Evolutionary conservation across 208 protist species (phyloP).

Genomic region (Crithidia acanthocephali): DNA sequence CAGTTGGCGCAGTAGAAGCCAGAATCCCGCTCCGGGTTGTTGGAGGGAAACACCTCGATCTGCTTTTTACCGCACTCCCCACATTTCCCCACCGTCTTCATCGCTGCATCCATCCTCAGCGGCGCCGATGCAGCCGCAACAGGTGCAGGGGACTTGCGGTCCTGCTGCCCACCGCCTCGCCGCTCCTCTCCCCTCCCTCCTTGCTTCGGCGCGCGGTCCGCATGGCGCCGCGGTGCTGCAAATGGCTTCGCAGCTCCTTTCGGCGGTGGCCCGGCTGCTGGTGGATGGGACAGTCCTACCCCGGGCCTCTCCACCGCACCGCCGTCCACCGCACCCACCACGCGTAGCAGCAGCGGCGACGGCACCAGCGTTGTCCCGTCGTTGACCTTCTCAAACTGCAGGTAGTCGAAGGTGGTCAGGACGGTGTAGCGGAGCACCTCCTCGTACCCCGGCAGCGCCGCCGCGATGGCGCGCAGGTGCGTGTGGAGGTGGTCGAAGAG

Average conservation of each 20-base stretch:
- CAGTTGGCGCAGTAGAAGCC: slow-evolving; percentile 27
- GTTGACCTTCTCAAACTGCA: background rate
- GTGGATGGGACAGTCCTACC: background rate
- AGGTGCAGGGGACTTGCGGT: background rate
- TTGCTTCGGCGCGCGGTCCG: background rate
- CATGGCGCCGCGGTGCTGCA: background rate
- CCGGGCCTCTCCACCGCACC: background rate
- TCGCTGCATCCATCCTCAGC: slow-evolving; percentile 1
- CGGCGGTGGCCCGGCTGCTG: too few species aligned
- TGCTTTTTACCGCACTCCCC: slow-evolving; percentile 1
- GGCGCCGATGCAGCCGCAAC: background rate
- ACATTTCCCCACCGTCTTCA: slow-evolving; percentile 4
- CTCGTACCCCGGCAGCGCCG: slow-evolving; percentile 1
- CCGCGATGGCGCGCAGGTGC: background rate
- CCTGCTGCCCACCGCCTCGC: background rate
- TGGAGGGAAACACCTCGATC: slow-evolving; percentile 8
- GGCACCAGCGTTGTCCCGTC: background rate
- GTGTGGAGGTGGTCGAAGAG: slow-evolving; percentile 6
- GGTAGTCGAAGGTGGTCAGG: background rate
- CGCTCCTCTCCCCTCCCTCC: background rate
- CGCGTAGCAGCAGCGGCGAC: background rate
- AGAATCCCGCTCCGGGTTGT: background rate
- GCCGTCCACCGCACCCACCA: background rate
- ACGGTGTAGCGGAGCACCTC: background rate
- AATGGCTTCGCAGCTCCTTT: background rate